Base-by-base conservation (phyloP, 768 basidiomycete species). In the Cystofilobasidium bisporidii region DNA sequence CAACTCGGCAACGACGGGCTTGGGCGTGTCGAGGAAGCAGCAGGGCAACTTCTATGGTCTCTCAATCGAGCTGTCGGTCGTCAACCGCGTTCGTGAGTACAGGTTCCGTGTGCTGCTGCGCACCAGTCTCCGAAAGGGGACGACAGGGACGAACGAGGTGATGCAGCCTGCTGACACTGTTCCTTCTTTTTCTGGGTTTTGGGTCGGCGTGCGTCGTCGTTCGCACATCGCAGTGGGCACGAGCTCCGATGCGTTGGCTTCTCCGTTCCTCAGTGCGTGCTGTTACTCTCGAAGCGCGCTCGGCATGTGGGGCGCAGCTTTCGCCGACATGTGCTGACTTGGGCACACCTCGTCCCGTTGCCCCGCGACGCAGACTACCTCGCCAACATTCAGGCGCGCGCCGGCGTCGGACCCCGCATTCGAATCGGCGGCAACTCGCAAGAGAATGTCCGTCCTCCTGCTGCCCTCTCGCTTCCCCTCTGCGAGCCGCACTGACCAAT, bases 371-470 rank as follows among this genome's bases (percentile, higher is more conserved):
- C 43, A 61, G 60, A 90, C 74, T 79, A 89, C 38, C 83, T 91
- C 81, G 80, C 83, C 4, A 86, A 87, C 69, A 79, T 91, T 28
- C 80, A 79, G 59, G 80, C 83, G 71, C 81, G 88, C 40, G 82
- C 82, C 5, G 88, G 88, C 3, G 73, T 76, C 1, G 83, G 87
- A 9, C 77, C 81, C 20, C 76, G 89, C 24, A 73, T 81, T 33
- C 83, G 88, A 61, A 79, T 90, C 0, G 88, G 88, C 28, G 88
- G 88, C 59, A 90, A 89, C 76, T 85, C 86, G 0, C 88, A 90
- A 73, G 89, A 91, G 63, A 17, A 6, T 3, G 57, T 59, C 20
- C 20, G 57, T 38, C 57, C 26, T 33, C 30, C 9, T 20, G 6
- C 45, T 47, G 4, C 45, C 45, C 6, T 47, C n/a, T 47, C 18